Base-by-base conservation (phyloP, 495 filamentous ascomycete species). In the Penicillium herquei region DNA sequence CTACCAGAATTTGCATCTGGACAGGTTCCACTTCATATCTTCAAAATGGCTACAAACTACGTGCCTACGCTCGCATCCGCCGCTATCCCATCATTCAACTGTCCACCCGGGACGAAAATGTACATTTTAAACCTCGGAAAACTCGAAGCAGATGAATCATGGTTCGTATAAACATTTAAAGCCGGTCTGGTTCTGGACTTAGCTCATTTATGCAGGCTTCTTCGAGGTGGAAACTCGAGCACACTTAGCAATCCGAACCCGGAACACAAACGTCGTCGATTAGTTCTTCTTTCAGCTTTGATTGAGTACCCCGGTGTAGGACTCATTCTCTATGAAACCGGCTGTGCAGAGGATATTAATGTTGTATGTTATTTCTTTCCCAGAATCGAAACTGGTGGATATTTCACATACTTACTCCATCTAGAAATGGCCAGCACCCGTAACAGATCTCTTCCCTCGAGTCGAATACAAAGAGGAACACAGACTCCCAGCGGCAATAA, bases 271-370 rank as follows among this genome's bases (percentile, higher is more conserved):
- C 69, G 78, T 14, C 62, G 78, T 10, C 71, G 79, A 49, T 52
- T 80, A 8, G 59, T 75, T 7, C 57, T 80, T 32, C 61, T 78
- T 31, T 68, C 71, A 17, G 72, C 69, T 1, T 65, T 82, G 3
- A 82, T 82, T 51, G 73, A 81, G 21, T 72, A 84, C 57, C 79
- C 80, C 0, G 67, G 65, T 10, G 69, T 77, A 37, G 80, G 81
- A 7, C 61, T 77, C 14, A 79, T 82, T 46, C 67, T 84, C 0
- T 82, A 67, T 61, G 79, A 84, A 51, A 80, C 77, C 1, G 79
- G 81, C 7, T 70, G 73, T 49, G 79, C 75, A 2, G 67, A 78
- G 30, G 75, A 81, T 52, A 62, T 77, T 7, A 65, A 77, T 11
- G 62, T 72, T 39, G 67, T 70, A 31, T 7, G 61, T 60, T 10